These are phyloP conservation scores for Lactarius pseudohatsudake DNA, from an alignment of 768 basidiomycete genomes.

Conservation along the genomic window DNA sequence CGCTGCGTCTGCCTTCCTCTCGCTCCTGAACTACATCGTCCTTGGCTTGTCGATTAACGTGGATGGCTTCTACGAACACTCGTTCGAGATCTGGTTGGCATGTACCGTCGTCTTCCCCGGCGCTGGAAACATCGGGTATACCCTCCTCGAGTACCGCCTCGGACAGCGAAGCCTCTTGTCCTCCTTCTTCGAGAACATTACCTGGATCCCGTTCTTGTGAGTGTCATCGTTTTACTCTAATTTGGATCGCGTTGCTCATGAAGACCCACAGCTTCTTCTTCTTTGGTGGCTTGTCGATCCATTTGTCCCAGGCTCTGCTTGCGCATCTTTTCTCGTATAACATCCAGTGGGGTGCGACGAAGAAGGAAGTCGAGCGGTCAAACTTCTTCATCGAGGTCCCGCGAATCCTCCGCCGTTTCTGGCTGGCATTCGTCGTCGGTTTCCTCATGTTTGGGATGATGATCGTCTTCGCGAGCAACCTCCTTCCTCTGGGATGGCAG, in stretches of 20 bases:
- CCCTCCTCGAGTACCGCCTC: conserved; percentile 66
- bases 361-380: conserved; percentile 83
- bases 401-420: conserved; percentile 77
- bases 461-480: conserved; percentile 50
- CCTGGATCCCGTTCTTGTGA: conserved; percentile 75
- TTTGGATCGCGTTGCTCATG: neutral
- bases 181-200: conserved; percentile 56
- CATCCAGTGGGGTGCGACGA: conserved; percentile 57
- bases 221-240: conserved; percentile 34
- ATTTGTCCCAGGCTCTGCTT: conserved; percentile 52
- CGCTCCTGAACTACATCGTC: conserved; percentile 68
- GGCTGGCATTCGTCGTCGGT: conserved; percentile 59
- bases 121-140: conserved; percentile 66
- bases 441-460: conserved; percentile 52
- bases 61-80: conserved; percentile 70
- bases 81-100: conserved; percentile 73
- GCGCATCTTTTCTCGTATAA: conserved; percentile 60
- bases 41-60: conserved; percentile 59
- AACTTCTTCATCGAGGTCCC: conserved; percentile 93
- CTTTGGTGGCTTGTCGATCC: conserved; percentile 57
- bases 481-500: conserved; percentile 64
- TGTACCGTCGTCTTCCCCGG: conserved; percentile 70
- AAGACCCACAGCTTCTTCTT: conserved; percentile 45
- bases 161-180: conserved; percentile 53
- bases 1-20: conserved; percentile 59